Base-by-base conservation (phyloP, 176 grass and related monocot genomes). In the Melocanna baccifera region DNA sequence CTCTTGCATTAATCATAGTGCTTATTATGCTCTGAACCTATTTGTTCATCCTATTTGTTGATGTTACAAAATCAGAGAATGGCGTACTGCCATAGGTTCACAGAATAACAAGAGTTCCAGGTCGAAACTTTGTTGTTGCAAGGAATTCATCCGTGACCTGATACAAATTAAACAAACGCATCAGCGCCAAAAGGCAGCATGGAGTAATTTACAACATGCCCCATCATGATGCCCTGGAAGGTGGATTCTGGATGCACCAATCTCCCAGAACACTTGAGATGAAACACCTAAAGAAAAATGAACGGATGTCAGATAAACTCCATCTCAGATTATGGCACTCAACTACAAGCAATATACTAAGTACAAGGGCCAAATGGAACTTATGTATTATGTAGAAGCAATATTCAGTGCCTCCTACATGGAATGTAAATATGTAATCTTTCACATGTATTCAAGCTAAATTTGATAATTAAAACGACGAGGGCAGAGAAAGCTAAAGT, bases 21-120 rank as follows among this genome's bases (percentile, higher is more conserved):
- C 61, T 80, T 84, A 87, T 87, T 87, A 16, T 23, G 48, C 57
- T 40, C 28, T 59, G 12, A 28, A 74, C 3, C 6, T 45, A 42
- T 83, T 29, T 41, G 48, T 52, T 52, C 18, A 28, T 68, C 5
- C 6, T 36, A 42, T 83, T 37, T 41, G 48, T 52, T 48, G 18
- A 79, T 43, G 68, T 87, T 69, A 83, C 50, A 83, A 73, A 83
- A 68, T 79, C 51, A 90, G 80, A 90, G 18, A 42, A 34, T 74
- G 59, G 16, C 6, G 42, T 43, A 57, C 19, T 50, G 69, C 68
- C 62, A 16, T 23, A 28, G 75, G 32, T 61, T 79, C 26, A 73
- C 50, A 80, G 10, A 50, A 39, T 25, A 67, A 50, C 36, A 69
- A 18, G 4, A 68, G 76, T 48, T 72, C 26, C 7, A 71, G 19